These are phyloP conservation scores for Lepidium campestre DNA, from an alignment of 441 rosid species.

Conservation along the genomic window DNA sequence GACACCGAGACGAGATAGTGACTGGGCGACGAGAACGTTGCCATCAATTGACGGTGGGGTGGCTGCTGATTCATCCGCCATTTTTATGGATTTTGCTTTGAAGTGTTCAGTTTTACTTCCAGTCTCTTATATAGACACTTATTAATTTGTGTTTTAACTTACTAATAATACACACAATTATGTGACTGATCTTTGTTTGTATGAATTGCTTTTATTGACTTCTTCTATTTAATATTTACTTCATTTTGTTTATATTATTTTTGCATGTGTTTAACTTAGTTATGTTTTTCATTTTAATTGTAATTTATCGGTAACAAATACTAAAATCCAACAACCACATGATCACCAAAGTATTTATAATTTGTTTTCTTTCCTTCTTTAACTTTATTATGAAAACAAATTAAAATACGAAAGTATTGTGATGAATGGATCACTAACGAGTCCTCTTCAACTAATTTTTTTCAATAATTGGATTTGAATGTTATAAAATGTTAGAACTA, in stretches of 20 bases:
- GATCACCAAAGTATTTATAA: neutral
- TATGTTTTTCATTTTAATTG: neutral
- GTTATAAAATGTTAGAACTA: neutral
- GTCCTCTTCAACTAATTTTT: neutral
- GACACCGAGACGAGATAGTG: conserved; percentile 64
- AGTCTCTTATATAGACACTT: neutral
- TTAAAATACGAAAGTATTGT: neutral
- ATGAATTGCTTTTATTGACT: neutral
- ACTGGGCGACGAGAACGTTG: conserved; percentile 56
- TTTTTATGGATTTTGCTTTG: neutral
- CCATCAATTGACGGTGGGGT: conserved; percentile 53
- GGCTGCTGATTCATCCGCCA: conserved; percentile 25
- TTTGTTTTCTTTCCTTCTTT: neutral
- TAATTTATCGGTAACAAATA: no score
- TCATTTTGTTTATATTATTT: neutral
- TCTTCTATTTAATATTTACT: neutral
- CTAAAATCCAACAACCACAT: neutral
- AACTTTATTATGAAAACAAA: neutral
- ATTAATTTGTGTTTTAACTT: neutral
- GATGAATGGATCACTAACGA: neutral
- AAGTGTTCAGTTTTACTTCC: neutral
- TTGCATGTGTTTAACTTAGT: neutral
- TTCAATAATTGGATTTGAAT: neutral
- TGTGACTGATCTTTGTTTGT: neutral
- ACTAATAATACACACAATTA: neutral